phyloP scores from a whole-genome alignment of 129 eudicot species.

The Ambrosia trifida region DNA sequence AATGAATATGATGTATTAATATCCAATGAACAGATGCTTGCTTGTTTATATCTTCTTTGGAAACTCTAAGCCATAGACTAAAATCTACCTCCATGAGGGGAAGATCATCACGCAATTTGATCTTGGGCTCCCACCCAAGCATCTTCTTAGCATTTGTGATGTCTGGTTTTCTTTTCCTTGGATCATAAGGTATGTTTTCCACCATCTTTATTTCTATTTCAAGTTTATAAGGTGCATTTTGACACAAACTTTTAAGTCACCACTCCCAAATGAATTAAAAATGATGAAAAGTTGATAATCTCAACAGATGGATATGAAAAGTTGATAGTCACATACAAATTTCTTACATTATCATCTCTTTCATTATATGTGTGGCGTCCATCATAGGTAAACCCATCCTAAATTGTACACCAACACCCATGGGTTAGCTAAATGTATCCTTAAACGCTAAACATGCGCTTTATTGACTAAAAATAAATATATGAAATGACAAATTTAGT shows the following conservation, averaged over 20 bases:
- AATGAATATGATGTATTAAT: no score
- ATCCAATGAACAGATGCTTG: neutral
- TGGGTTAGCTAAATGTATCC: no score
- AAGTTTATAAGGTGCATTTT: slow-evolving; percentile 61
- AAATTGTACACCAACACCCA: no score
- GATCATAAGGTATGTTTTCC: slow-evolving; percentile 80
- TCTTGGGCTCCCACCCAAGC: slow-evolving; percentile 87
- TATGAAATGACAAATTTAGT: no score
- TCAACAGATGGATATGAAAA: no score
- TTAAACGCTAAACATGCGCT: no score
- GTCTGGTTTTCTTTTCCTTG: slow-evolving; percentile 75
- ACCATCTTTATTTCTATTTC: slow-evolving; percentile 55
- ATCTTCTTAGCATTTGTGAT: slow-evolving; percentile 70
- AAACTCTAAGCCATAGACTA: slow-evolving; percentile 57
- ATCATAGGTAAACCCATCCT: no score
- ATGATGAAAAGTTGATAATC: neutral
- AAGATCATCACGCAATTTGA: slow-evolving; percentile 65
- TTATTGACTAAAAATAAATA: no score
- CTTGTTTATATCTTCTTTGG: slow-evolving; percentile 36
- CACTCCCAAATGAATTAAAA: neutral
- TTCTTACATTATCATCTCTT: no score
- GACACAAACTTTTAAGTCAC: neutral
- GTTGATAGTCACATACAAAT: no score
- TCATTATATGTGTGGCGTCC: no score
- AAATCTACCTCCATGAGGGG: slow-evolving; percentile 82